Base-by-base conservation (phyloP, 306 rosid species). In the Psophocarpus tetragonolobus region DNA sequence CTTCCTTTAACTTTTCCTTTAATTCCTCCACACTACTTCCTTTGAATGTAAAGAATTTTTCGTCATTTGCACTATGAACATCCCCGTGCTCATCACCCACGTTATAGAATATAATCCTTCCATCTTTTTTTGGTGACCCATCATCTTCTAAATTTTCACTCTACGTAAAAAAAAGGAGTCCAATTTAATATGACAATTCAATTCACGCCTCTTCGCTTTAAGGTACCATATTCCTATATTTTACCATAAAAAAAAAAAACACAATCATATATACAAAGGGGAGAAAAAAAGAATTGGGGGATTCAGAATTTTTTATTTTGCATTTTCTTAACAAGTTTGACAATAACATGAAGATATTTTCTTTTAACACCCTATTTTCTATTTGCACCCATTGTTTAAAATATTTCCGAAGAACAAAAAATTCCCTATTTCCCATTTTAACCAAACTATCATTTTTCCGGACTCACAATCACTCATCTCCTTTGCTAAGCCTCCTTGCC, bases 81-180 rank as follows among this genome's bases (percentile, higher is more conserved):
- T 84, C 82, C n/a, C 90, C 93, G 4, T 82, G 78, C 29, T 87
- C 88, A 77, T 88, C 75, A 1, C 90, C 92, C 10, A 90, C 68
- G 0, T 83, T 57, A 53, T 84, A 91, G 85, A 76, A 80, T 38
- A 91, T 89, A n/a, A 41, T 73, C 45, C 96, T 91, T 48, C 97
- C 97, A 69, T 83, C 87, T 77, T 82, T 88, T 73, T 9, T 13
- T 0, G 89, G 84, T 10, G 88, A 80, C 0, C 0, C 30, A 1
- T 6, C 82, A 1, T 80, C 80, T 0, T 38, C 14, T 48, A 21
- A 47, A 17, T 64, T 41, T 18, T 73, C 71, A 76, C 74, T 6
- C 65, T 80, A 21, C 42, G 74, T 24, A 51, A 17, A 1, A 17
- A 0, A 27, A 61, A 72, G 13, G 50, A 6, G 14, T 0, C 1